Evolutionary conservation across 345 rosid genomes (phyloP).

Genomic region (Anastatica hierochuntica): DNA sequence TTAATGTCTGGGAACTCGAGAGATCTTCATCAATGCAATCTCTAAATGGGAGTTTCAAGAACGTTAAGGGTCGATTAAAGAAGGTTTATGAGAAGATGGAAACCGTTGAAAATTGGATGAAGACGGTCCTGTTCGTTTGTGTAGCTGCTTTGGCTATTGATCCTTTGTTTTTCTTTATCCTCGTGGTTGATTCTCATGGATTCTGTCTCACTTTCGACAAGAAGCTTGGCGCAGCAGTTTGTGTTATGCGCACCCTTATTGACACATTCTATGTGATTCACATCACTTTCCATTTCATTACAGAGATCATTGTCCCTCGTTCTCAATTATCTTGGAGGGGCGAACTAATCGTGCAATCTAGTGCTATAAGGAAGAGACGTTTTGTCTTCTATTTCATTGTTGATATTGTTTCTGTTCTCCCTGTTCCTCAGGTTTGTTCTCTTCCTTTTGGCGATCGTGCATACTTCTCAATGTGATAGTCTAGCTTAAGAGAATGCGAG

Average conservation of each 20-base stretch:
- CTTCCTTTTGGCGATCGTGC: background rate
- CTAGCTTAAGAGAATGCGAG: background rate
- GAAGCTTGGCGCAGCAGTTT: background rate
- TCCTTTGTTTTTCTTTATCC: slow-evolving; percentile 26
- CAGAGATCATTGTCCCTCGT: background rate
- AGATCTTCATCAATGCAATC: slow-evolving; percentile 9
- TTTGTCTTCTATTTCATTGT: background rate
- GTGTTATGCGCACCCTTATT: slow-evolving; percentile 15
- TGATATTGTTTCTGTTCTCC: slow-evolving; percentile 21
- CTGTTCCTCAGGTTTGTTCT: slow-evolving; percentile 23
- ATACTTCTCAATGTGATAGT: background rate
- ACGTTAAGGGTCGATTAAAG: slow-evolving; percentile 20
- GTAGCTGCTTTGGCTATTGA: slow-evolving; percentile 23
- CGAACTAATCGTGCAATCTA: background rate
- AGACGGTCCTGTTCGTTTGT: background rate
- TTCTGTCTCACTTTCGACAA: slow-evolving; percentile 8
- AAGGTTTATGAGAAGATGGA: slow-evolving; percentile 26
- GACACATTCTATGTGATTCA: slow-evolving; percentile 20
- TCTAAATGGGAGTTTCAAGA: slow-evolving; percentile 13
- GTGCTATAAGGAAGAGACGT: background rate
- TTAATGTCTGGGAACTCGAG: background rate
- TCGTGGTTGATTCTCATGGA: slow-evolving; percentile 1
- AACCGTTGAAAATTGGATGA: slow-evolving; percentile 14
- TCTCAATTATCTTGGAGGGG: background rate
- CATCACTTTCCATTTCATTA: background rate